These are phyloP conservation scores for Podaxis mareebaensis DNA, from an alignment of 768 basidiomycete genomes.

Conservation along the genomic window DNA sequence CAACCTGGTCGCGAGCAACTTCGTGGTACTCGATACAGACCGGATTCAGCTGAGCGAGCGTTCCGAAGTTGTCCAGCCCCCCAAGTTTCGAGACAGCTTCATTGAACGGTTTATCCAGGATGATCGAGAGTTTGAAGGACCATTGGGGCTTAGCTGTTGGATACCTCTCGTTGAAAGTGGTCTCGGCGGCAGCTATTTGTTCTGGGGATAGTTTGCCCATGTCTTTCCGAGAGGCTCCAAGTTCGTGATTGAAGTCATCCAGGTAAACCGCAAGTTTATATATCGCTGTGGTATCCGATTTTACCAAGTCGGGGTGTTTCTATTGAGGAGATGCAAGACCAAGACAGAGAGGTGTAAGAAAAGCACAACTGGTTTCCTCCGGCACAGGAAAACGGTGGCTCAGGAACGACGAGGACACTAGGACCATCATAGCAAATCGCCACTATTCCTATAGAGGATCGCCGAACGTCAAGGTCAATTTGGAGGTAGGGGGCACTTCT, in stretches of 20 bases:
- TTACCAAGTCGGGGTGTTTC: neutral
- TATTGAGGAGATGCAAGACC: neutral
- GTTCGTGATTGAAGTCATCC: neutral
- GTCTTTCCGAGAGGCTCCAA: no score
- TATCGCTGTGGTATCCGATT: neutral
- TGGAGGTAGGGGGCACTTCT: neutral
- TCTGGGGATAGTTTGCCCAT: neutral
- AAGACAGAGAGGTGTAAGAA: neutral
- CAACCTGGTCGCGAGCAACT: neutral
- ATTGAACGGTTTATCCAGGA: neutral
- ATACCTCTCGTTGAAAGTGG: neutral
- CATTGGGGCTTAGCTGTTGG: neutral
- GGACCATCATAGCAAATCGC: neutral
- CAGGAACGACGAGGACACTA: neutral
- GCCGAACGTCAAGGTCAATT: neutral
- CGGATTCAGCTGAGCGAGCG: neutral
- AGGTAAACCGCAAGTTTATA: neutral
- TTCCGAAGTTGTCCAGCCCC: neutral
- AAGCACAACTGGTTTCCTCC: neutral
- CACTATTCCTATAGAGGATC: neutral
- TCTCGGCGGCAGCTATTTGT: neutral
- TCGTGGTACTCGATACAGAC: conserved; percentile 7
- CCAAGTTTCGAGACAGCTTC: neutral
- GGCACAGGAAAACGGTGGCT: neutral
- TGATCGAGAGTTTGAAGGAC: conserved; percentile 3